These are phyloP conservation scores for Aspergillus sp. DNA, from an alignment of 2,329 filamentous ascomycete genomes.

Conservation along the genomic window DNA sequence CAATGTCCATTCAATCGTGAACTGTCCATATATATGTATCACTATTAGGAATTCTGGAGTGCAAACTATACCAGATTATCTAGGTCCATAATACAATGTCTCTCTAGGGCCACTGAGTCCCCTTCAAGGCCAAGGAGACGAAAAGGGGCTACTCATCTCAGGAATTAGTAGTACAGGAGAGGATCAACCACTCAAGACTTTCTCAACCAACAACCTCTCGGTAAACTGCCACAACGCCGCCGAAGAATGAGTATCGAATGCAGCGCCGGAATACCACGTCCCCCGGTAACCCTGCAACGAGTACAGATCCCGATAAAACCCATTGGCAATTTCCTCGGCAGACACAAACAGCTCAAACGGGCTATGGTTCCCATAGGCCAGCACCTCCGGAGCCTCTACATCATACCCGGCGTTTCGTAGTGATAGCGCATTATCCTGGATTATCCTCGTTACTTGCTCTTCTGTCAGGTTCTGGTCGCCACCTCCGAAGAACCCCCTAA, in stretches of 20 bases:
- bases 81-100: too few species aligned
- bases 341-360: conserved; percentile 30
- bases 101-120: too few species aligned
- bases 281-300: background rate
- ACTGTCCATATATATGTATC: too few species aligned
- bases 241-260: background rate
- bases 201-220: background rate
- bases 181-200: background rate
- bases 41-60: too few species aligned
- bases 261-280: background rate
- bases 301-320: background rate
- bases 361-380: conserved; percentile 21
- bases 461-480: background rate
- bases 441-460: conserved; percentile 5
- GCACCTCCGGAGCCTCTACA: conserved; percentile 5
- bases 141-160: too few species aligned
- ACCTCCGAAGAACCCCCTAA: background rate
- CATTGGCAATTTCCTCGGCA: background rate
- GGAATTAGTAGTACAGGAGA: too few species aligned
- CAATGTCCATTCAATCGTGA: too few species aligned
- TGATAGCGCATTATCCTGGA: conserved; percentile 2
- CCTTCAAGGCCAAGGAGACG: too few species aligned
- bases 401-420: conserved; percentile 2
- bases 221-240: background rate
- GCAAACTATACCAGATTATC: too few species aligned